These are phyloP conservation scores for Epichloe coenophiala DNA, from an alignment of 2,329 filamentous ascomycete species.

Conservation along the genomic window DNA sequence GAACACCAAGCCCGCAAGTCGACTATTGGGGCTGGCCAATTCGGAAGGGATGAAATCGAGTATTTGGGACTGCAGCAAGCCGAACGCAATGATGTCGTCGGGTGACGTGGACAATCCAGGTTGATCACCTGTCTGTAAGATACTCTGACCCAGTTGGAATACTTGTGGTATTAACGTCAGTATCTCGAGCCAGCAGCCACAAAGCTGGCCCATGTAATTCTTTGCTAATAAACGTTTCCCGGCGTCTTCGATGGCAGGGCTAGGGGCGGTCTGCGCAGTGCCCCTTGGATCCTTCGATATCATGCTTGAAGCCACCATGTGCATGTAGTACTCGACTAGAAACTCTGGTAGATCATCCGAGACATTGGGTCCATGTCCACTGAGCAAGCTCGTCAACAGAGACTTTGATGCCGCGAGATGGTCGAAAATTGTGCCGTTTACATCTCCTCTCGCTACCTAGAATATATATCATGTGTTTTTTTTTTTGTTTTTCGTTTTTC, in stretches of 20 bases:
- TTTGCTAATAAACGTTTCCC: slow-evolving; percentile 16
- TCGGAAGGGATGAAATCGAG: slow-evolving; percentile 24
- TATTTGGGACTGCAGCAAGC: slow-evolving; percentile 27
- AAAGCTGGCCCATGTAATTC: slow-evolving; percentile 23
- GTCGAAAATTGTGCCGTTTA: slow-evolving; percentile 31
- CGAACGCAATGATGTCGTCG: slow-evolving; percentile 30
- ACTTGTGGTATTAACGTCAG: slow-evolving; percentile 24
- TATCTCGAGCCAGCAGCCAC: slow-evolving; percentile 26
- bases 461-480: background rate
- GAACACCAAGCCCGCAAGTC: slow-evolving; percentile 28
- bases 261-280: slow-evolving; percentile 17
- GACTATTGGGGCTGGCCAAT: slow-evolving; percentile 21
- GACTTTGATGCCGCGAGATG: slow-evolving; percentile 31
- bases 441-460: slow-evolving; percentile 27
- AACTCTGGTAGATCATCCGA: slow-evolving; percentile 28
- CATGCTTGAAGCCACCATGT: slow-evolving; percentile 32
- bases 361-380: slow-evolving; percentile 17
- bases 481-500: background rate
- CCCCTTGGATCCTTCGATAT: slow-evolving; percentile 26
- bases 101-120: slow-evolving; percentile 11
- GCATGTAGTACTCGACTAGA: slow-evolving; percentile 34
- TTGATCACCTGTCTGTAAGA: slow-evolving; percentile 13
- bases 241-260: slow-evolving; percentile 16
- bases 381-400: slow-evolving; percentile 24
- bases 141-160: slow-evolving; percentile 28